phyloP scores from a whole-genome alignment of 345 rosid genomes.

The Populus pruinosa region DNA sequence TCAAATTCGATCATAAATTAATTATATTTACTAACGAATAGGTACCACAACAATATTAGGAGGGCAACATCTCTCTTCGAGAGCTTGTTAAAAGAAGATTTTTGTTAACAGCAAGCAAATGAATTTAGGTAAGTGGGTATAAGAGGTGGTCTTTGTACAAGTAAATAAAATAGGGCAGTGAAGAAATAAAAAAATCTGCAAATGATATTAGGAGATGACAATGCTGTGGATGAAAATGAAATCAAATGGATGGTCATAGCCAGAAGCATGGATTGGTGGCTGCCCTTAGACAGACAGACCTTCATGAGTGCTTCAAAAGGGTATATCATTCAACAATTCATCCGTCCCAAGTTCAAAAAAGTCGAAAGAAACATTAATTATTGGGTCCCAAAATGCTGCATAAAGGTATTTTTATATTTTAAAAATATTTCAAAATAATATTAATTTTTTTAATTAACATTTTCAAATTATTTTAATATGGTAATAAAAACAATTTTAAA shows the following conservation, averaged over 20 bases:
- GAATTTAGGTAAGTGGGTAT: neutral
- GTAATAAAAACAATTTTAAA: too few relatives aligned
- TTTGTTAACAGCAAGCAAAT: neutral
- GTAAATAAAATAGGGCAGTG: neutral
- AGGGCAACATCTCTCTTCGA: neutral
- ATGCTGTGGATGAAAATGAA: neutral
- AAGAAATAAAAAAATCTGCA: neutral
- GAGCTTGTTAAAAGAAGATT: neutral
- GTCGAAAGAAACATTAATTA: neutral
- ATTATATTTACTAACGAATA: too few relatives aligned
- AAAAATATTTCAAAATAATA: too few relatives aligned
- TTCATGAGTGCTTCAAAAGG: neutral
- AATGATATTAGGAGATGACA: neutral
- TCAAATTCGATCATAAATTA: too few relatives aligned
- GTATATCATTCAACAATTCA: neutral
- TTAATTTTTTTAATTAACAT: too few relatives aligned
- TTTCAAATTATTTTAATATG: too few relatives aligned
- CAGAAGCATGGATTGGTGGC: constrained; percentile 15
- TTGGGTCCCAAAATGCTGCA: constrained; percentile 31
- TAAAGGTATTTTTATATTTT: too few relatives aligned
- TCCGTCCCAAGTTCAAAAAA: neutral
- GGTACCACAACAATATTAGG: too few relatives aligned
- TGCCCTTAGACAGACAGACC: neutral
- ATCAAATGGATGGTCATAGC: neutral
- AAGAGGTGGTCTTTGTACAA: neutral